phyloP scores from a whole-genome alignment of 768 basidiomycete genomes.

The Suillus sp. region DNA sequence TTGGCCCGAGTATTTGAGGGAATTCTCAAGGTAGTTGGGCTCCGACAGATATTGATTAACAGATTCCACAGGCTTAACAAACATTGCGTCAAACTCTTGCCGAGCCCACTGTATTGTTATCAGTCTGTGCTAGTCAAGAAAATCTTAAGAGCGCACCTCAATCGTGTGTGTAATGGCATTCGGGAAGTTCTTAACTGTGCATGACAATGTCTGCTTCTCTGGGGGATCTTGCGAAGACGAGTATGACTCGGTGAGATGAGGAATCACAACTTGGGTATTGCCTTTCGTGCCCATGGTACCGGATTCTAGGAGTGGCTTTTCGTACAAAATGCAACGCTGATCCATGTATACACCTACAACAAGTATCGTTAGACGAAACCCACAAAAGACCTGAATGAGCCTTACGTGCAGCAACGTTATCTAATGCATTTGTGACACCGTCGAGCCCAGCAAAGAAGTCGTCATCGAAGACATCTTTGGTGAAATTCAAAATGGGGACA shows the following conservation, averaged over 20 bases:
- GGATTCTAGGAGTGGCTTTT: slow-evolving; percentile 94
- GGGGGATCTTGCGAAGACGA: slow-evolving; percentile 98
- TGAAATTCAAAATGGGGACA: slow-evolving; percentile 17
- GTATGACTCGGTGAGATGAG: slow-evolving; percentile 94
- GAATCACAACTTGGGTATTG: slow-evolving; percentile 94
- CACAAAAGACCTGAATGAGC: slow-evolving; percentile 17
- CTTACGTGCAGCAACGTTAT: slow-evolving; percentile 95
- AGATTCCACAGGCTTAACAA: slow-evolving; percentile 91
- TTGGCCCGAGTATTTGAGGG: slow-evolving; percentile 89
- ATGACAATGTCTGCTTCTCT: slow-evolving; percentile 95
- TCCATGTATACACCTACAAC: slow-evolving; percentile 94
- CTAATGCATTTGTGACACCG: slow-evolving; percentile 95
- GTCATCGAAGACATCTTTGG: slow-evolving; percentile 81
- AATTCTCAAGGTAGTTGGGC: slow-evolving; percentile 91
- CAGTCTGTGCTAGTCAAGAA: slow-evolving; percentile 9
- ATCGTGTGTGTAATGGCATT: slow-evolving; percentile 98
- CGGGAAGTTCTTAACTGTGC: slow-evolving; percentile 99
- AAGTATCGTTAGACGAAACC: slow-evolving; percentile 10
- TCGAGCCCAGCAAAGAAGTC: slow-evolving; percentile 86
- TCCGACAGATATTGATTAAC: slow-evolving; percentile 97
- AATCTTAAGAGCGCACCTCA: slow-evolving; percentile 55
- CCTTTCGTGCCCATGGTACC: slow-evolving; percentile 98
- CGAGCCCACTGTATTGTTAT: slow-evolving; percentile 75
- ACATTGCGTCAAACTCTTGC: slow-evolving; percentile 88
- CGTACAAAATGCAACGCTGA: slow-evolving; percentile 94